Evolutionary conservation across 2,329 filamentous ascomycete genomes (phyloP).

Genomic region (Daldinia eschscholtzii): DNA sequence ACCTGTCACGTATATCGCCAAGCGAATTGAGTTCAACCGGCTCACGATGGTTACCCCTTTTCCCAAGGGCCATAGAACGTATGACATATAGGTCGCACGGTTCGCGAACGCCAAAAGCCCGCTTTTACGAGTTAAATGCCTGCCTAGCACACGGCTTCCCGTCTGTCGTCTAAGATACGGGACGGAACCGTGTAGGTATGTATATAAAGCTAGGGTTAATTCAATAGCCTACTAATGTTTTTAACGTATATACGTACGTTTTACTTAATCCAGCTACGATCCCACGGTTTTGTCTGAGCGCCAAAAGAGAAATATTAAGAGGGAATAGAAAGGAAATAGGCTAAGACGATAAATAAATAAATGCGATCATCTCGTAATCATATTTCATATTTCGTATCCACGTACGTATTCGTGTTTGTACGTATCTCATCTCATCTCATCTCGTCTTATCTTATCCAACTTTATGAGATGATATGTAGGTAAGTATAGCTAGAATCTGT

Average conservation of each 20-base stretch:
- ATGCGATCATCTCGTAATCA: slow-evolving; percentile 4
- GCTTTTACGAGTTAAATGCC: background rate
- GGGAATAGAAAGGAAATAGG: background rate
- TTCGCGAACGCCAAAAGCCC: background rate
- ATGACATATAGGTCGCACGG: slow-evolving; percentile 4
- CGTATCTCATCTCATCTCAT: slow-evolving; percentile 1
- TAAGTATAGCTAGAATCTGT: background rate
- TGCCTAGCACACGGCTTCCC: background rate
- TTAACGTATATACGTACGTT: background rate
- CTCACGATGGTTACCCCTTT: background rate
- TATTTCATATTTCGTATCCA: slow-evolving; percentile 5
- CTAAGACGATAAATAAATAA: slow-evolving; percentile 5
- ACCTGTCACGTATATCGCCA: background rate
- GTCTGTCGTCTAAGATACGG: background rate
- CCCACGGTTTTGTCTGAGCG: background rate
- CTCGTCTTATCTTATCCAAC: slow-evolving; percentile 10
- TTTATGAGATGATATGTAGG: slow-evolving; percentile 1
- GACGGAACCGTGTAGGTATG: background rate
- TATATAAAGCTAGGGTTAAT: background rate
- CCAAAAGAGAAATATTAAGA: background rate
- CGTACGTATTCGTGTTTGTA: slow-evolving; percentile 10
- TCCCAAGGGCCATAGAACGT: background rate
- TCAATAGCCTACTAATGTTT: slow-evolving; percentile 2
- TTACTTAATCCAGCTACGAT: background rate
- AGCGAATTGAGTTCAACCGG: background rate